Evolutionary conservation across 164 flowering plant species (phyloP).

Genomic region (Kalanchoe fedtschenkoi): DNA sequence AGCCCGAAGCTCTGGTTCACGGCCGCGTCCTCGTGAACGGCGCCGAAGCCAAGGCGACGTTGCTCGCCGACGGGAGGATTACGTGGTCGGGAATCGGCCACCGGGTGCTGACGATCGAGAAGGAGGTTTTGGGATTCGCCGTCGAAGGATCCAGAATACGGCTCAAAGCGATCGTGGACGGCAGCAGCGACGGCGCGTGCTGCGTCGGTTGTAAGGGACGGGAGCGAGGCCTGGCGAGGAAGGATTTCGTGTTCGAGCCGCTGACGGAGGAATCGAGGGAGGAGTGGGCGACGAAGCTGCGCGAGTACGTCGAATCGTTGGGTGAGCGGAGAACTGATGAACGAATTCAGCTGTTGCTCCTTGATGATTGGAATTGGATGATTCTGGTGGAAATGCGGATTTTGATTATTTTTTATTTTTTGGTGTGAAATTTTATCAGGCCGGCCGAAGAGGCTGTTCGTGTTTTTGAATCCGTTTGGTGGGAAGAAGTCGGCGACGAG

Average conservation of each 20-base stretch:
- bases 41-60: slow-evolving; percentile 10
- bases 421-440: slow-evolving; percentile 31
- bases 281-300: slow-evolving; percentile 49
- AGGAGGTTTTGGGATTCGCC: slow-evolving; percentile 60
- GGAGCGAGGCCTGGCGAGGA: slow-evolving; percentile 24
- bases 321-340: slow-evolving; percentile 33
- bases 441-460: slow-evolving; percentile 69
- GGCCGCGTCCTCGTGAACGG: slow-evolving; percentile 49
- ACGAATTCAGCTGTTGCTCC: not conserved
- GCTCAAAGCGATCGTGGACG: slow-evolving; percentile 42
- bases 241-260: slow-evolving; percentile 54
- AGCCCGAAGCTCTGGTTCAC: slow-evolving; percentile 12
- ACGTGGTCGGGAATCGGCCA: slow-evolving; percentile 37
- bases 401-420: not conserved
- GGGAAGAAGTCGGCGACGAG: slow-evolving; percentile 65
- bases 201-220: slow-evolving; percentile 17
- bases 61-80: slow-evolving; percentile 42
- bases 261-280: slow-evolving; percentile 27
- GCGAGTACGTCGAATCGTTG: slow-evolving; percentile 42
- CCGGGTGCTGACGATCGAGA: slow-evolving; percentile 42
- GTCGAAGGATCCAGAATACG: slow-evolving; percentile 37
- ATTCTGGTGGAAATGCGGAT: not conserved
- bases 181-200: slow-evolving; percentile 21
- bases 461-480: slow-evolving; percentile 83
- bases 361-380: not conserved